A percentile compares a stretch with the other conserved stretches of the same genome.
These are phyloP conservation scores for Soucietia sequanensis DNA, from an alignment of 805 yeast genomes.

Conservation along the genomic window DNA sequence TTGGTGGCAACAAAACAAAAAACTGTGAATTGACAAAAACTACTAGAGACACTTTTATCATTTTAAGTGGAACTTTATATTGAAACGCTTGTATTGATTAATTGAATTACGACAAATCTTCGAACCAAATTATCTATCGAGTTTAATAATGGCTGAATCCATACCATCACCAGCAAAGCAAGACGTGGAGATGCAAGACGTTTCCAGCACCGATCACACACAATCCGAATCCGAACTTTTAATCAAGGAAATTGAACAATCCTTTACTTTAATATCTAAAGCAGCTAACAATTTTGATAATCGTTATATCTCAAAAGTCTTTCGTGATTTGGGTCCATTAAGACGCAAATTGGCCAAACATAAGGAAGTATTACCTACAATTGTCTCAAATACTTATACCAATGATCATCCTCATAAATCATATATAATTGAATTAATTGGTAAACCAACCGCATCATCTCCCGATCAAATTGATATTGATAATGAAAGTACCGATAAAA, in stretches of 20 bases:
- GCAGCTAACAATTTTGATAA: conserved; percentile 78
- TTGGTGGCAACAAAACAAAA: no score
- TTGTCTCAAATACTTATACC: conserved; percentile 59
- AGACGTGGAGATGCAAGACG: conserved; percentile 21
- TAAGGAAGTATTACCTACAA: conserved; percentile 49
- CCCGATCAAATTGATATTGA: conserved; percentile 30
- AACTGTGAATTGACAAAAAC: no score
- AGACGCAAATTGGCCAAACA: conserved; percentile 56
- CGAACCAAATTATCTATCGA: no score
- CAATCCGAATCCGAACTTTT: conserved; percentile 13
- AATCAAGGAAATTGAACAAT: conserved; percentile 37
- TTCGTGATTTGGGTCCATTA: conserved; percentile 76
- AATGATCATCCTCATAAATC: conserved; percentile 41
- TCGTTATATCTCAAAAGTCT: conserved; percentile 79
- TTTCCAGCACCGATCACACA: conserved; percentile 5
- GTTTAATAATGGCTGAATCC: no score
- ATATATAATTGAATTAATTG: conserved; percentile 36
- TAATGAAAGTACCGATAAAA: conserved; percentile 8
- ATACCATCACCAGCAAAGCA: neutral
- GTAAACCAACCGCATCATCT: conserved; percentile 16
- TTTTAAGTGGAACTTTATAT: no score
- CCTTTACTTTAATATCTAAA: conserved; percentile 51
- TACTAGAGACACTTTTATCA: no score
- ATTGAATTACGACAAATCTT: no score
- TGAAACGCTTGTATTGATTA: no score